Evolutionary conservation across 345 rosid genomes (phyloP), one percentile per base, ranked within the genome.

Genomic region (Dipteronia sinensis): DNA sequence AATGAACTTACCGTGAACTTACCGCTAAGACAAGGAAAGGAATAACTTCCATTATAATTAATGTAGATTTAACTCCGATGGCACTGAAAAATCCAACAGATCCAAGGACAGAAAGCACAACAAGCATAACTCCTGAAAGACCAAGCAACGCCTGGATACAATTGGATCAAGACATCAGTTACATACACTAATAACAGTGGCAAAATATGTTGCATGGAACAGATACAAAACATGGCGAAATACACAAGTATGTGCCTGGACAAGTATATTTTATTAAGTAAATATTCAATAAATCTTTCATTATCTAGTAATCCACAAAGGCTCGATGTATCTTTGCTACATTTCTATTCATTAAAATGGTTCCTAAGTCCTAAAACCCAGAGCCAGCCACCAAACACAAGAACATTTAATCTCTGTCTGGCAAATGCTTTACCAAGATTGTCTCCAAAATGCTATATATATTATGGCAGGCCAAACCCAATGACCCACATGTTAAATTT

Each of bases 11-110:
- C 99, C 58, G 99, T 69, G 72, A 84, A 86, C 98, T 95, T 88
- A 95, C 99, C 58, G 99, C 99, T 82, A 95, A 84, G 70, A 95
- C 99, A 80, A 95, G 88, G 82, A 95, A 95, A 76, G 99, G 99
- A 80, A 95, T 93, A 88, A 95, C 99, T 90, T 95, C 99, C 98
- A 95, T 93, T 82, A 95, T 95, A 80, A 95, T 93, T 67, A 95
- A 86, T 20, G 99, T 95, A 70, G 99, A 93, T 83, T 91, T 92
- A 66, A 95, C 87, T 84, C 99, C 98, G 76, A 95, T 77, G 64
- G 90, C 92, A 72, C 99, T 93, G 86, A 92, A 95, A 82, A 95
- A 65, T 68, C 99, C 99, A 78, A 91, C 95, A 55, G 99, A 90
- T 81, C 97, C 99, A 80, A 95, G 95, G 64, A 95, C 98, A 80